phyloP scores from a whole-genome alignment of 352 stramenopile species.

The Phytophthora chlamydospora region DNA sequence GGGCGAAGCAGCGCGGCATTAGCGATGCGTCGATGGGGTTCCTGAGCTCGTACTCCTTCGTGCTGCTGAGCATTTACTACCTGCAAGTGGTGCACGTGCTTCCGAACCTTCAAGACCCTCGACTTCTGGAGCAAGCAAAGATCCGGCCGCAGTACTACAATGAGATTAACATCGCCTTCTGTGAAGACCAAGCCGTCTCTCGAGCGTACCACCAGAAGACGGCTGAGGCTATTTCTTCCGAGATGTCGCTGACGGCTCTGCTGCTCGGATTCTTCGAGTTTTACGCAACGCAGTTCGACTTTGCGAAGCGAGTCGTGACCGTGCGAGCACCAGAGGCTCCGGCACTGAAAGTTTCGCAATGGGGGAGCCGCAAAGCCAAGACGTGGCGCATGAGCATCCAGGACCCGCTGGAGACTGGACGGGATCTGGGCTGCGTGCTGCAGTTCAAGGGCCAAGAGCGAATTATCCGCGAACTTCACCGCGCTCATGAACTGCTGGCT shows the following conservation, averaged over 20 bases:
- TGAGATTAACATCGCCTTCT: slow-evolving; percentile 80
- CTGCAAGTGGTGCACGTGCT: slow-evolving; percentile 92
- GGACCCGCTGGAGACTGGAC: slow-evolving; percentile 79
- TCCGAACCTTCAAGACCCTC: slow-evolving; percentile 93
- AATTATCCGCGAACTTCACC: slow-evolving; percentile 70
- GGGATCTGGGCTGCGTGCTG: slow-evolving; percentile 83
- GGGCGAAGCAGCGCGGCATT: slow-evolving; percentile 96
- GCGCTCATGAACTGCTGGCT: slow-evolving; percentile 55
- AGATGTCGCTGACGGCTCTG: slow-evolving; percentile 74
- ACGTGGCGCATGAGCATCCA: slow-evolving; percentile 88
- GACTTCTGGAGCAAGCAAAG: slow-evolving; percentile 48
- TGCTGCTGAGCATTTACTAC: slow-evolving; percentile 98
- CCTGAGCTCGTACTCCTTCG: slow-evolving; percentile 98
- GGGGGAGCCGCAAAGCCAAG: slow-evolving; percentile 57
- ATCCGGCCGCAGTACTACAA: slow-evolving; percentile 49
- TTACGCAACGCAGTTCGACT: slow-evolving; percentile 97
- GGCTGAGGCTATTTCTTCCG: background rate
- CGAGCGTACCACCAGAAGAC: slow-evolving; percentile 44
- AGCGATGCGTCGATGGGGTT: slow-evolving; percentile 96
- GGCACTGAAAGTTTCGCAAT: slow-evolving; percentile 47
- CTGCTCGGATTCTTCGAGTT: slow-evolving; percentile 97
- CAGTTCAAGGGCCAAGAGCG: slow-evolving; percentile 66
- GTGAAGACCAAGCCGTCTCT: slow-evolving; percentile 44
- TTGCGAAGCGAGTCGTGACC: slow-evolving; percentile 92
- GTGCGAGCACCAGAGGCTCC: slow-evolving; percentile 70